Conservation (phyloP, 495 filamentous ascomycete genomes). For the Aspergillus bridgeri region DNA sequence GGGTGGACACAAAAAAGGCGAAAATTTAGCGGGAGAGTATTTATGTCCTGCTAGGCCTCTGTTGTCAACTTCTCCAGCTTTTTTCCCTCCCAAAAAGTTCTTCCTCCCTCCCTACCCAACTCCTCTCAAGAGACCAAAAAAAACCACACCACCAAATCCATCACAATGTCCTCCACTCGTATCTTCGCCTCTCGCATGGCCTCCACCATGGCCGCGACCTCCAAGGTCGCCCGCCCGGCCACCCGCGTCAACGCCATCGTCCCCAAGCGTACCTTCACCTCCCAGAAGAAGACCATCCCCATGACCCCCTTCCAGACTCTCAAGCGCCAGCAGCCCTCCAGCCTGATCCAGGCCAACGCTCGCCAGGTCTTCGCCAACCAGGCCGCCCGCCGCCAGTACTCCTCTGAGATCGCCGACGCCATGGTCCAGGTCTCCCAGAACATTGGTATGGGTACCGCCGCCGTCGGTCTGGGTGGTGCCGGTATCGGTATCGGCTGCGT, state of each 20-base stretch:
- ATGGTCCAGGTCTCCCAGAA: constrained; percentile 87
- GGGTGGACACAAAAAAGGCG: constrained; percentile 36
- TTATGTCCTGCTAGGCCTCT: constrained; percentile 36
- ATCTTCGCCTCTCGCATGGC: constrained; percentile 69
- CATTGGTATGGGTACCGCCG: constrained; percentile 79
- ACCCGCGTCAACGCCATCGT: constrained; percentile 57
- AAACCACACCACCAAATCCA: constrained; percentile 38
- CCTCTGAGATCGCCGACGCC: constrained; percentile 76
- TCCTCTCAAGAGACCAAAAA: constrained; percentile 7
- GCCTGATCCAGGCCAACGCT: constrained; percentile 56
- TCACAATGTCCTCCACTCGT: constrained; percentile 71
- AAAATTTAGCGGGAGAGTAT: constrained; percentile 48
- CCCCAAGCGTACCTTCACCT: constrained; percentile 66
- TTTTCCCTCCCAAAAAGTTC: constrained; percentile 39
- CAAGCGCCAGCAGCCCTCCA: constrained; percentile 62
- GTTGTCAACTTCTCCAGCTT: constrained; percentile 42
- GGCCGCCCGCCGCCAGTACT: constrained; percentile 66
- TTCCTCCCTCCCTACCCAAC: constrained; percentile 20
- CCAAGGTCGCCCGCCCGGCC: constrained; percentile 69
- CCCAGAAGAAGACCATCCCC: constrained; percentile 38
- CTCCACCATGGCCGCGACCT: constrained; percentile 67
- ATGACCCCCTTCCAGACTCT: constrained; percentile 51
- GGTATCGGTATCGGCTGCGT: constrained; percentile 92
- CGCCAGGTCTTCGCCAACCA: constrained; percentile 60
- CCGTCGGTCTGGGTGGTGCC: constrained; percentile 86